Conservation (phyloP, 495 filamentous ascomycete genomes). For the Trichoderma orchidacearum region DNA sequence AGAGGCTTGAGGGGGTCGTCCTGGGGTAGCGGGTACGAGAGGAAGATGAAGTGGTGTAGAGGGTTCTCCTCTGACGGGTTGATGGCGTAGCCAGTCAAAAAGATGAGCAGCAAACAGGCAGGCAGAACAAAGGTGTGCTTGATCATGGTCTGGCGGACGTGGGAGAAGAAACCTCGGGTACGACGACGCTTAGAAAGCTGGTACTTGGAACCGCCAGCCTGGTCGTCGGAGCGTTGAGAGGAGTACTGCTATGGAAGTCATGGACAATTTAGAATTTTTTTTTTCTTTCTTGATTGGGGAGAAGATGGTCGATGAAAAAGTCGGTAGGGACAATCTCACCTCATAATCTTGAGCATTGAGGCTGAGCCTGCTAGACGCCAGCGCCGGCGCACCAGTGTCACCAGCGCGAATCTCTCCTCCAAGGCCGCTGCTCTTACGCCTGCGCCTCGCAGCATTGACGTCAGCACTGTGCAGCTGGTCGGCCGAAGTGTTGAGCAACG, state of each 20-base stretch:
- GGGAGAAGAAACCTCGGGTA: constrained; percentile 47
- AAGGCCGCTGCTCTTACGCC: constrained; percentile 35
- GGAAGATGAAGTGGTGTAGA: constrained; percentile 75
- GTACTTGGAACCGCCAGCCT: constrained; percentile 18
- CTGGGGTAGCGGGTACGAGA: constrained; percentile 67
- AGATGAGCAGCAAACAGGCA: constrained; percentile 49
- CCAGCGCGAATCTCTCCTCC: constrained; percentile 30
- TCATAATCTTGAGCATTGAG: constrained; percentile 9
- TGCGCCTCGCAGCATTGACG: constrained; percentile 17
- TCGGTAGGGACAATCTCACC: not conserved
- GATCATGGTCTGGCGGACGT: constrained; percentile 50
- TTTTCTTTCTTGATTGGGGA: too few species aligned
- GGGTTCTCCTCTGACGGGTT: constrained; percentile 76
- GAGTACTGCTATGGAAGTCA: constrained; percentile 2
- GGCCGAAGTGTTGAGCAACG: constrained; percentile 25
- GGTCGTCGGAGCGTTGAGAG: constrained; percentile 1
- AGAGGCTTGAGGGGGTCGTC: constrained; percentile 33
- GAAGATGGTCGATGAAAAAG: not conserved
- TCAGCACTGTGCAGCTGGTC: constrained; percentile 22
- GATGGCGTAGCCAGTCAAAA: constrained; percentile 56
- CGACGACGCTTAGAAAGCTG: constrained; percentile 40
- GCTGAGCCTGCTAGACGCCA: constrained; percentile 27
- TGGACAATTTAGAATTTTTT: constrained; percentile 7
- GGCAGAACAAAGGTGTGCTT: constrained; percentile 76
- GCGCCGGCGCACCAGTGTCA: constrained; percentile 32